A percentile compares a stretch with the other conserved stretches of the same genome.
Evolutionary conservation across 345 rosid species (phyloP).

Genomic region (Atalantia buxifolia): DNA sequence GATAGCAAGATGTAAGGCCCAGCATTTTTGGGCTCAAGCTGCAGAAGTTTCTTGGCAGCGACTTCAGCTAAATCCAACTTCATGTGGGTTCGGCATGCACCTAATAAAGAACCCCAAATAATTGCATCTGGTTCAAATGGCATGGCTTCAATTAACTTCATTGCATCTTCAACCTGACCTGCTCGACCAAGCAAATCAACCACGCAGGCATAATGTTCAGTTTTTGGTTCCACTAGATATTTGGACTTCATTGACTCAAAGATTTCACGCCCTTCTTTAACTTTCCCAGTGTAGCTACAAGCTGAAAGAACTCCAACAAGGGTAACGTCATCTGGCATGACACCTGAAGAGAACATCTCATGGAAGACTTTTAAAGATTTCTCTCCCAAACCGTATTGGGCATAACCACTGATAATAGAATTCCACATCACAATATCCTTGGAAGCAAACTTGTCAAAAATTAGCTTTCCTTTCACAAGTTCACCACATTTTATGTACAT

Average conservation of each 20-base stretch:
- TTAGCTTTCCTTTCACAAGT: slow-evolving; percentile 53
- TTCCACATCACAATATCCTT: slow-evolving; percentile 88
- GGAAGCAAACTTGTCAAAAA: slow-evolving; percentile 52
- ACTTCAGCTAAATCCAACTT: slow-evolving; percentile 69
- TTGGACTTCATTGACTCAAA: slow-evolving; percentile 64
- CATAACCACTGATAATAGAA: slow-evolving; percentile 69
- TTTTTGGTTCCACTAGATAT: slow-evolving; percentile 41
- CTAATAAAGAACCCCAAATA: slow-evolving; percentile 78
- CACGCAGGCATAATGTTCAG: slow-evolving; percentile 74
- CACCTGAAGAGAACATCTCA: slow-evolving; percentile 53
- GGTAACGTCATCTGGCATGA: slow-evolving; percentile 65
- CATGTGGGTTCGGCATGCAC: slow-evolving; percentile 69
- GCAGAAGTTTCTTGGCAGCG: slow-evolving; percentile 60
- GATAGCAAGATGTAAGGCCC: slow-evolving; percentile 71
- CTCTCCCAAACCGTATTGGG: slow-evolving; percentile 72
- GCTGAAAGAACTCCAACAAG: slow-evolving; percentile 76
- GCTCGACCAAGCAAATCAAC: slow-evolving; percentile 89
- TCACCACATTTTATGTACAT: slow-evolving; percentile 84
- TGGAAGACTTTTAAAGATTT: slow-evolving; percentile 59
- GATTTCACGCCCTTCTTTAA: slow-evolving; percentile 58
- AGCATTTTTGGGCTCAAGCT: slow-evolving; percentile 65
- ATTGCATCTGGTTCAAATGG: slow-evolving; percentile 69
- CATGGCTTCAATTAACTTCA: slow-evolving; percentile 60
- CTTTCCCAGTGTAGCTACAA: slow-evolving; percentile 71
- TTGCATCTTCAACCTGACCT: slow-evolving; percentile 62